Percentiles rank a stretch among this genome's conserved stretches.
These are phyloP conservation scores for Solanum bulbocastanum DNA, from an alignment of 257 asterid genomes.

Conservation along the genomic window DNA sequence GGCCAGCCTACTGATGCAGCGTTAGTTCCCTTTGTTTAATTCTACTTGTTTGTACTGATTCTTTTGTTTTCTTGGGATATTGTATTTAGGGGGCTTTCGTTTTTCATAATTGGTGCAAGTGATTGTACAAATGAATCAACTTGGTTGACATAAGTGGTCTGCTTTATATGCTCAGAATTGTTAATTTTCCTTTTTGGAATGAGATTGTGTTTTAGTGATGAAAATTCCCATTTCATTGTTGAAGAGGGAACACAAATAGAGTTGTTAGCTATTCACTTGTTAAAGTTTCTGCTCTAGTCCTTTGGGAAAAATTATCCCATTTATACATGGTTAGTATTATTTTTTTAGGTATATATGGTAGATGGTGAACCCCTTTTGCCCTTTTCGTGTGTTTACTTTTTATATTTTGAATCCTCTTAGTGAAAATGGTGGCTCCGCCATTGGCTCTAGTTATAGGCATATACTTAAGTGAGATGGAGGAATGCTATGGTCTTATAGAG, in stretches of 20 bases:
- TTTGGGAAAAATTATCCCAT: neutral
- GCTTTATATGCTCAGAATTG: neutral
- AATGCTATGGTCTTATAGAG: neutral
- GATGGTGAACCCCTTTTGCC: neutral
- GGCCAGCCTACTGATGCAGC: slow-evolving; percentile 50
- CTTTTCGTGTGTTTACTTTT: neutral
- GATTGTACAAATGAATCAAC: neutral
- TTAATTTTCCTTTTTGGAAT: neutral
- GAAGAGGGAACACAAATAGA: neutral
- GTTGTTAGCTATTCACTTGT: neutral
- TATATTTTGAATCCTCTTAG: neutral
- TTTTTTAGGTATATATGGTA: neutral
- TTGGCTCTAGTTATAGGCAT: neutral
- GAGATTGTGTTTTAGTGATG: neutral
- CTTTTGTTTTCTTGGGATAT: neutral
- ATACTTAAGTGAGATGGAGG: neutral
- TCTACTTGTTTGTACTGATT: neutral
- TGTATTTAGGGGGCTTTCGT: neutral
- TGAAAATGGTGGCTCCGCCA: neutral
- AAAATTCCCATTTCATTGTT: neutral
- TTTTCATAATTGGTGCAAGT: neutral
- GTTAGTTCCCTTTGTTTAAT: slow-evolving; percentile 8
- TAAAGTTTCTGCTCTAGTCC: neutral
- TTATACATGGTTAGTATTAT: neutral
- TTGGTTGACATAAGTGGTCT: neutral